Evolutionary conservation across 1,284 basidiomycete genomes (phyloP).

Genomic region (Cutaneotrichosporon sp.): DNA sequence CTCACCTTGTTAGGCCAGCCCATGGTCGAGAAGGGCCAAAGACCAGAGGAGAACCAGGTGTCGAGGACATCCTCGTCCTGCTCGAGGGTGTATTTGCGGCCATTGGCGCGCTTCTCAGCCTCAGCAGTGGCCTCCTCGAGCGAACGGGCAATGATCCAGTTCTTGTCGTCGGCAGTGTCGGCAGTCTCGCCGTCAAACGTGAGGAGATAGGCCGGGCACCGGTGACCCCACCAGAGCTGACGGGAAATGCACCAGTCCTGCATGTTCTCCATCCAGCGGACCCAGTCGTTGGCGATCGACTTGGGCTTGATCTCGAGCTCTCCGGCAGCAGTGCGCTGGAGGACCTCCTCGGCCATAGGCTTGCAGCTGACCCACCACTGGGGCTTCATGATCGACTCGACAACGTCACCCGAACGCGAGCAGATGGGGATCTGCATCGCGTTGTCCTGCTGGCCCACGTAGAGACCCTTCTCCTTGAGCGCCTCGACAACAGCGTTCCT

Average conservation of each 20-base stretch:
- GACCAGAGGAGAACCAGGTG: conserved; percentile 97
- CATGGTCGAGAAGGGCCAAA: conserved; percentile 98
- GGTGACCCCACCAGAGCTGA: conserved; percentile 99
- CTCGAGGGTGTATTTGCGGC: conserved; percentile 68
- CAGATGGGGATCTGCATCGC: conserved; percentile 92
- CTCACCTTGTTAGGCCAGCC: conserved; percentile 89
- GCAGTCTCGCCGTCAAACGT: conserved; percentile 72
- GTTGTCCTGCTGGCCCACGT: conserved; percentile 89
- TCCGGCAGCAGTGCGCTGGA: conserved; percentile 82
- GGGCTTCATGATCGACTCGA: conserved; percentile 93
- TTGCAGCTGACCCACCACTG: conserved; percentile 99
- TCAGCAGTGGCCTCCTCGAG: conserved; percentile 73
- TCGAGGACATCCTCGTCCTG: conserved; percentile 98
- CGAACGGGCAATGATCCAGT: conserved; percentile 88
- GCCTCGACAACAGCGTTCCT: conserved; percentile 77
- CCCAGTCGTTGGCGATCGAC: conserved; percentile 89
- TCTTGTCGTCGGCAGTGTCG: conserved; percentile 65
- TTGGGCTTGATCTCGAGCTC: conserved; percentile 80
- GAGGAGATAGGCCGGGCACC: conserved; percentile 92
- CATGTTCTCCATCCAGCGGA: conserved; percentile 90
- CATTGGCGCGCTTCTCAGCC: conserved; percentile 68
- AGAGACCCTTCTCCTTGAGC: conserved; percentile 80
- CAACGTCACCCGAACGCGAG: conserved; percentile 89
- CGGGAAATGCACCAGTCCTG: conserved; percentile 99
- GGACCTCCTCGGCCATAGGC: conserved; percentile 82